These are phyloP conservation scores for Oemleria cerasiformis DNA, from an alignment of 306 rosid species.

Conservation along the genomic window DNA sequence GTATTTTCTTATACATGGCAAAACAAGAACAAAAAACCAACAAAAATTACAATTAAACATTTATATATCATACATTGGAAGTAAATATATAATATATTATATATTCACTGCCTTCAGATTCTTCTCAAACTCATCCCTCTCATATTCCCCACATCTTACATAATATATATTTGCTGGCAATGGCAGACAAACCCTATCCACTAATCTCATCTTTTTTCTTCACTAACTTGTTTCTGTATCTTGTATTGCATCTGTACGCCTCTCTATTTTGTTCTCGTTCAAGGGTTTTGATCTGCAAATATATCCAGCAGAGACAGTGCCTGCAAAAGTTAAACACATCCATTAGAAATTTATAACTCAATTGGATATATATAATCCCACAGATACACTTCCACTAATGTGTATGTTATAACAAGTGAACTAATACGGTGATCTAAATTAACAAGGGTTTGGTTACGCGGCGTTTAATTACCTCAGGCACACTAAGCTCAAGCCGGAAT, in stretches of 20 bases:
- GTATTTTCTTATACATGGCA: constrained; percentile 20
- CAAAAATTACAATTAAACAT: not conserved
- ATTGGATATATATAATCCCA: not conserved
- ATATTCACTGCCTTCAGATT: constrained; percentile 12
- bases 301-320: constrained; percentile 86
- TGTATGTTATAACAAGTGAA: not conserved
- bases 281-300: constrained; percentile 60
- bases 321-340: constrained; percentile 32
- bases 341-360: not conserved
- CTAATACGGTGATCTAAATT: not conserved
- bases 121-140: not conserved
- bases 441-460: not conserved
- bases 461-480: constrained; percentile 59
- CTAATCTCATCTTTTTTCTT: constrained; percentile 6
- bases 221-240: constrained; percentile 12
- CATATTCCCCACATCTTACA: not conserved
- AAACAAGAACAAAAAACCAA: constrained; percentile 27
- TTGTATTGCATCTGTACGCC: constrained; percentile 5
- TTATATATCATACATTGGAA: not conserved
- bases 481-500: constrained; percentile 79
- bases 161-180: not conserved
- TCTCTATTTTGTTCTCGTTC: constrained; percentile 13
- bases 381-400: not conserved
- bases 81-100: not conserved
- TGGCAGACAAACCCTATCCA: constrained; percentile 7